Evolutionary conservation across 139 green algal genomes (phyloP), one percentile per base, ranked within the genome.

Genomic region (Chlorella sorokiniana): DNA sequence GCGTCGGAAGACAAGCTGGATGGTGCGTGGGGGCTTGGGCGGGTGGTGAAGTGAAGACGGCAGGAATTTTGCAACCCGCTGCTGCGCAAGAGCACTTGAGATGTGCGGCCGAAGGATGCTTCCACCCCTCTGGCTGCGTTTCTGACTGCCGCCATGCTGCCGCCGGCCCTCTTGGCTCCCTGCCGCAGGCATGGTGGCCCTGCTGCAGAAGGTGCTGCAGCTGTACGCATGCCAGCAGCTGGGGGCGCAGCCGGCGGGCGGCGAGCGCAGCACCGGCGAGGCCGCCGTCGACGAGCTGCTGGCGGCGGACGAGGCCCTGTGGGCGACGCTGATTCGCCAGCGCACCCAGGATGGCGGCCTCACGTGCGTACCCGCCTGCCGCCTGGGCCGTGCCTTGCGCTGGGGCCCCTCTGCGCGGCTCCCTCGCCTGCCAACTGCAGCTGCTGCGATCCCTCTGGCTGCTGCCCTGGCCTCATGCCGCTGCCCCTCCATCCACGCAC

Each of bases 171-270:
- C 48, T 4, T 48, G n/a, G 22, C 73, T 23, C 54, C 31, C 9
- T 10, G 16, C 16, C 76, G 61, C 77, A 88, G 86, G 89, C 56
- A 95, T 98, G 90, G 93, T 95, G 40, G 41, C 84, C 27, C 86
- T 98, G 67, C 78, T 98, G 27, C 94, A 98, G 76, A 91, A 92
- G 79, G 86, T 97, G 54, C 87, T 98, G 79, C 95, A 98, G 89
- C 82, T 97, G 59, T 98, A 97, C 77, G 95, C 95, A 9, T 92
- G 84, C 4, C 78, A 78, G 59, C 81, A 92, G 79, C 86, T 98
- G 54, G 65, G 54, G 14, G 41, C 75, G 35, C 76, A 33, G 33
- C 29, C 72, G 33, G 37, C 9, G 37, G 41, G 42, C 31, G 37
- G n/a, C 61, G 35, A 44, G 41, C 33, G 70, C 64, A n/a, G 48